Evolutionary conservation across 1,139 yeast genomes (phyloP).

Genomic region (Debaryomyces nepalensis): DNA sequence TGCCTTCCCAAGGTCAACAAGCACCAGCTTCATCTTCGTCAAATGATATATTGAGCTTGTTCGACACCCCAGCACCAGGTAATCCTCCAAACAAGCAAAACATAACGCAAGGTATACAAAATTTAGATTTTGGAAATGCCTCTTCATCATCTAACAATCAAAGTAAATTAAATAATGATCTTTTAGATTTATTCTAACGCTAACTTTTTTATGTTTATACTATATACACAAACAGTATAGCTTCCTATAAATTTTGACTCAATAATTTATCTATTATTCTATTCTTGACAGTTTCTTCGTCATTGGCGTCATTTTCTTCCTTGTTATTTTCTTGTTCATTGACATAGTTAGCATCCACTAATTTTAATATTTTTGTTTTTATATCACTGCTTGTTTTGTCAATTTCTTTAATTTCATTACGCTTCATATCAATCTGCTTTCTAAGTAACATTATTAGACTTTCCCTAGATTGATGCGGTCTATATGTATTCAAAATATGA

Average conservation of each 20-base stretch:
- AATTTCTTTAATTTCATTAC: conserved; percentile 55
- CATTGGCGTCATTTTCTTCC: conserved; percentile 3
- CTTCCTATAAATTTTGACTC: conserved; percentile 14
- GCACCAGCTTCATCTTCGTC: conserved; percentile 24
- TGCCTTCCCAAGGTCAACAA: conserved; percentile 19
- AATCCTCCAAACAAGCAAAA: conserved; percentile 17
- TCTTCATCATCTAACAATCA: conserved; percentile 13
- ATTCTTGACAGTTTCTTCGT: conserved; percentile 16
- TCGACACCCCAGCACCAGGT: conserved; percentile 26
- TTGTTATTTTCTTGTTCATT: background rate
- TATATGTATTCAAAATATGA: conserved; percentile 78
- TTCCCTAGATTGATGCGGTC: conserved; percentile 90
- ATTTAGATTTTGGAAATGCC: conserved; percentile 24
- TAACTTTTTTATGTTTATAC: background rate
- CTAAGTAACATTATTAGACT: conserved; percentile 72
- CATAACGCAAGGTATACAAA: conserved; percentile 25
- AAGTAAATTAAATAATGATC: conserved; percentile 43
- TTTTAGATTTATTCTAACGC: conserved; percentile 58
- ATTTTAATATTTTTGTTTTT: conserved; percentile 39
- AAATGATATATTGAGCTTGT: conserved; percentile 50
- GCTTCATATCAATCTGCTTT: conserved; percentile 61
- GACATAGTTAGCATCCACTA: conserved; percentile 23
- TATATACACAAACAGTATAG: conserved; percentile 7
- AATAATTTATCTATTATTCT: conserved; percentile 23
- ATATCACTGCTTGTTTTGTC: conserved; percentile 52